Percentiles rank a stretch among this genome's conserved stretches.
Evolutionary conservation across 192 early-diverging fungal species (phyloP).

Genomic region (Podila horticola): DNA sequence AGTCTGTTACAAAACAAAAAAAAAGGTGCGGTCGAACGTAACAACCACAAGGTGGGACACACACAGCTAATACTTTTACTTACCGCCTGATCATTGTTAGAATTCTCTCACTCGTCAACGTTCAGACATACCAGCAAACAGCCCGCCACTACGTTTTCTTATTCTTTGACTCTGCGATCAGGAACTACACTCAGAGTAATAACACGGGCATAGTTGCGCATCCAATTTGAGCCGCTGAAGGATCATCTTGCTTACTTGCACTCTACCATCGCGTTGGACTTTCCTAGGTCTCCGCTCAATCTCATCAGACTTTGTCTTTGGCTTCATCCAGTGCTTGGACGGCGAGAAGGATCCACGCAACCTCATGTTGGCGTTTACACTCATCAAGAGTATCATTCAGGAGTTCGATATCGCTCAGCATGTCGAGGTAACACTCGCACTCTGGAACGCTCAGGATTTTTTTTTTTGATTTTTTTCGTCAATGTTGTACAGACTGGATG

Average conservation of each 20-base stretch:
- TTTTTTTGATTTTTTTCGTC: background rate
- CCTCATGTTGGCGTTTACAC: slow-evolving; percentile 86
- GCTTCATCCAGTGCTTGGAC: slow-evolving; percentile 90
- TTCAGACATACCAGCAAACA: slow-evolving; percentile 93
- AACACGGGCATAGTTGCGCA: background rate
- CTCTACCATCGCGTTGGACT: background rate
- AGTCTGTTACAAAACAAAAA: background rate
- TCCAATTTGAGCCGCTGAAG: background rate
- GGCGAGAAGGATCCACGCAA: slow-evolving; percentile 99
- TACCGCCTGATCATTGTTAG: slow-evolving; percentile 41
- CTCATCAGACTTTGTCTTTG: slow-evolving; percentile 78
- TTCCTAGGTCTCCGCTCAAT: slow-evolving; percentile 69
- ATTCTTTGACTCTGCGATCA: slow-evolving; percentile 76
- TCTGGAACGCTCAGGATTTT: background rate
- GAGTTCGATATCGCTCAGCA: slow-evolving; percentile 84
- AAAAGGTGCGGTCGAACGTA: background rate
- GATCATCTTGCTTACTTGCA: slow-evolving; percentile 5
- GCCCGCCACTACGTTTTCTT: slow-evolving; percentile 79
- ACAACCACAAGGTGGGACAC: background rate
- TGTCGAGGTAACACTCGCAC: slow-evolving; percentile 66
- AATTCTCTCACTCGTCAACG: slow-evolving; percentile 85
- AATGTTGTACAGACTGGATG: background rate
- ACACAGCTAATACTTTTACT: background rate
- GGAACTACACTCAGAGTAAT: slow-evolving; percentile 56
- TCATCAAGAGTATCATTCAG: slow-evolving; percentile 73